Percentiles rank a stretch among this genome's conserved stretches.
Conservation (phyloP, 2,329 filamentous ascomycete genomes). For the Chlorencoelia australis region DNA sequence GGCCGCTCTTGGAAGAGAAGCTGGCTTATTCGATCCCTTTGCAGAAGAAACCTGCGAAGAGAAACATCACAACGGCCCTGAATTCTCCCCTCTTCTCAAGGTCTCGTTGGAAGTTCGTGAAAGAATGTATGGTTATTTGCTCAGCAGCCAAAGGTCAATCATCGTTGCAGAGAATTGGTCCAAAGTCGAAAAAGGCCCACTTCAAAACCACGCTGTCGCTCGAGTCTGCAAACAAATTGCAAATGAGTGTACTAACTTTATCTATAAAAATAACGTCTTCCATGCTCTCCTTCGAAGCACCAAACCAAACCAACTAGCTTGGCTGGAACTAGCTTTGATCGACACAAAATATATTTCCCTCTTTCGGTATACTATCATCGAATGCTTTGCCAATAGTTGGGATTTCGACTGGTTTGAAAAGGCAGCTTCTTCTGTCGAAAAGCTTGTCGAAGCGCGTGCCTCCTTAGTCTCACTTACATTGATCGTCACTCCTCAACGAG, state of each 20-base stretch:
- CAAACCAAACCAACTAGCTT: neutral
- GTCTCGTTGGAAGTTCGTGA: conserved; percentile 20
- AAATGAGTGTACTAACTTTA: conserved; percentile 13
- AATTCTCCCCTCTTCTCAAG: conserved; percentile 13
- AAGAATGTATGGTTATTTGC: conserved; percentile 16
- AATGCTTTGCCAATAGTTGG: conserved; percentile 14
- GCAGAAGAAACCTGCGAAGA: neutral
- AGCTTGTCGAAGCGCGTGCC: conserved; percentile 10
- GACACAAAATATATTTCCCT: conserved; percentile 5
- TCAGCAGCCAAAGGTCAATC: conserved; percentile 15
- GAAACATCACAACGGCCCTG: conserved; percentile 11
- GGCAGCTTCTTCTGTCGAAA: conserved; percentile 10
- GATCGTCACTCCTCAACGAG: conserved; percentile 11
- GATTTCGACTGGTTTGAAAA: conserved; percentile 13
- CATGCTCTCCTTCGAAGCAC: conserved; percentile 14
- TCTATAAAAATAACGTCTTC: conserved; percentile 21
- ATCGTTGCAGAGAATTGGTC: conserved; percentile 18
- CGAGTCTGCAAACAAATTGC: conserved; percentile 19
- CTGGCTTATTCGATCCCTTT: neutral
- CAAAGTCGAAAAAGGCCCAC: conserved; percentile 10
- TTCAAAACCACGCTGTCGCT: conserved; percentile 10
- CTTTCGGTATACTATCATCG: conserved; percentile 17
- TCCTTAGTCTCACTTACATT: conserved; percentile 17
- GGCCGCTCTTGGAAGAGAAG: neutral
- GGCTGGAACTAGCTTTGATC: conserved; percentile 3